Percentiles rank a stretch among this genome's conserved stretches.
Conservation (phyloP, 2,329 filamentous ascomycete species). For the Emergomyces africanus region DNA sequence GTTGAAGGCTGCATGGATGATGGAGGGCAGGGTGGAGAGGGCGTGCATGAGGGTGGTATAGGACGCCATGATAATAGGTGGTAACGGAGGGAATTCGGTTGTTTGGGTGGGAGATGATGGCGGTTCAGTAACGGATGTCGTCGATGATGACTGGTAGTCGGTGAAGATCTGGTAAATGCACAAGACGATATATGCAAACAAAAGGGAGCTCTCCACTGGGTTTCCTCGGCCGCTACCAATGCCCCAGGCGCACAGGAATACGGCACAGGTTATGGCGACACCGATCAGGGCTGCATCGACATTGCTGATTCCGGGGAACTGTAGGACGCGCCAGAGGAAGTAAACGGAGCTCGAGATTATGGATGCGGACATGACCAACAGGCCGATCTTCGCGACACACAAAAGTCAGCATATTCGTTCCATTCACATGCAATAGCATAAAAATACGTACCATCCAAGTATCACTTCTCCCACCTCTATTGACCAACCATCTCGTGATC, state of each 20-base stretch:
- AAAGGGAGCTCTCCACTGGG: conserved; percentile 82
- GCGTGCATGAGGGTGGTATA: conserved; percentile 84
- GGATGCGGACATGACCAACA: conserved; percentile 77
- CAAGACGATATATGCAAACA: conserved; percentile 96
- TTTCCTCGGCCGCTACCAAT: conserved; percentile 91
- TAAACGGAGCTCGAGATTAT: conserved; percentile 90
- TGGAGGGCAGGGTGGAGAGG: conserved; percentile 68
- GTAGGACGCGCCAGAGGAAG: conserved; percentile 89
- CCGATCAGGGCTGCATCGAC: conserved; percentile 88
- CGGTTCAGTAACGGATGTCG: conserved; percentile 45
- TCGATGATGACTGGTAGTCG: conserved; percentile 86
- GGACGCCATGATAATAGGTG: conserved; percentile 95
- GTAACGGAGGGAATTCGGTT: conserved; percentile 79
- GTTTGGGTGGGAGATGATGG: conserved; percentile 44
- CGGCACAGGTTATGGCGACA: conserved; percentile 78
- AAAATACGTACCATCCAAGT: conserved; percentile 72
- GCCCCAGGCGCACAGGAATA: conserved; percentile 87
- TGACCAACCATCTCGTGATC: conserved; percentile 89
- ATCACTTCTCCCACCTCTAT: conserved; percentile 74
- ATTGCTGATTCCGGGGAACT: conserved; percentile 86
- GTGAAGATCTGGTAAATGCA: conserved; percentile 99
- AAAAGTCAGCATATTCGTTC: conserved; percentile 10
- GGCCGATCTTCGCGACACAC: conserved; percentile 52
- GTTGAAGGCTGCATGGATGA: conserved; percentile 69
- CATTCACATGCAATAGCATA: neutral